Conservation (phyloP, 1,284 basidiomycete genomes). For the Volvariella volvacea region DNA sequence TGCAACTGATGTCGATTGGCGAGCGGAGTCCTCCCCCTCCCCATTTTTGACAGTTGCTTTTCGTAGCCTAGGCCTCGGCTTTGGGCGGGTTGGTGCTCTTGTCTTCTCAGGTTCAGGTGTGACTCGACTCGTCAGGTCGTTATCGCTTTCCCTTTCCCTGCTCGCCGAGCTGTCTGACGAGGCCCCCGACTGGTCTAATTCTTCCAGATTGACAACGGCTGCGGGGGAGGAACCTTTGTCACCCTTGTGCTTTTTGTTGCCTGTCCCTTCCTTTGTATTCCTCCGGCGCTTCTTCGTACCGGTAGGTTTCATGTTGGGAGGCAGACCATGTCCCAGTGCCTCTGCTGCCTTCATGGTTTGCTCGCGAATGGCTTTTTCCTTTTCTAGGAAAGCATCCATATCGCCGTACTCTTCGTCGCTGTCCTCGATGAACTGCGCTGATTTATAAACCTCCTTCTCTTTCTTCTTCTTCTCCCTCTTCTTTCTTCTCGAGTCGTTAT, state of each 20-base stretch:
- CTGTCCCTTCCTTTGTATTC: constrained; percentile 22
- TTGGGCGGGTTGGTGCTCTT: constrained; percentile 5
- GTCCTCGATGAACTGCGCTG: constrained; percentile 86
- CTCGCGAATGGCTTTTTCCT: constrained; percentile 48
- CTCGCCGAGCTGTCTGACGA: not conserved
- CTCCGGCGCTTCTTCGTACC: constrained; percentile 65
- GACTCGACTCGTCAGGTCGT: not conserved
- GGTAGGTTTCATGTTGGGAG: constrained; percentile 53
- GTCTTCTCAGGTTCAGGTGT: constrained; percentile 1
- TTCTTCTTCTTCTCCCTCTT: constrained; percentile 55
- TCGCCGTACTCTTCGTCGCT: constrained; percentile 77
- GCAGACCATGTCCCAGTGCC: constrained; percentile 25
- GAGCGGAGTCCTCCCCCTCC: not conserved
- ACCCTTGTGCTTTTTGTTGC: constrained; percentile 20
- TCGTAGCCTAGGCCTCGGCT: constrained; percentile 4
- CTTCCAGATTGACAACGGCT: too few species aligned
- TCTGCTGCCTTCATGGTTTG: constrained; percentile 38
- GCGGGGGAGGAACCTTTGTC: not conserved
- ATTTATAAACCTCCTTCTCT: constrained; percentile 77
- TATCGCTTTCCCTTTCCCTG: not conserved
- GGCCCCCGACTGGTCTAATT: too few species aligned
- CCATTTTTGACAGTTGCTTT: not conserved
- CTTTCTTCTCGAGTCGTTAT: constrained; percentile 34
- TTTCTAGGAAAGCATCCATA: constrained; percentile 74
- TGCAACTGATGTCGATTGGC: not conserved